Base-by-base conservation (phyloP, 345 rosid genomes). In the Durio zibethinus region DNA sequence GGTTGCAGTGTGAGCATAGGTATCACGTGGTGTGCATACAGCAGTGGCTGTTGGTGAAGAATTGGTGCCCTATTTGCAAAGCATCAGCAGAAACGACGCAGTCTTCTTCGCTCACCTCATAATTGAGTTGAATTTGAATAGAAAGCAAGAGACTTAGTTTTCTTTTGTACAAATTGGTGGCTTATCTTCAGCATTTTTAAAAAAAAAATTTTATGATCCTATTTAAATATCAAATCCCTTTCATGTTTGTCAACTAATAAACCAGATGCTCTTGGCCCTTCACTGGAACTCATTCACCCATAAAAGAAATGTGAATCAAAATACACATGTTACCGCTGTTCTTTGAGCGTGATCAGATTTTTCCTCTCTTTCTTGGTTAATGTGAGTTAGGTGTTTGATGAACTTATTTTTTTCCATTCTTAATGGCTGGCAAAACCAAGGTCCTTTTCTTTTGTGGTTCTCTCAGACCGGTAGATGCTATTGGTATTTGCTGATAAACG, bases 1-100 rank as follows among this genome's bases (percentile, higher is more conserved):
- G 85, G 80, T 83, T 97, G 83, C 86, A 79, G 15, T 97, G 99
- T 74, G 88, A 88, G 85, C 99, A 97, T 71, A 69, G 45, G 75
- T 94, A 90, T 82, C 97, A 97, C 60, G 12, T 83, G 54, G 80
- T 74, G 23, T 97, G 98, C 84, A 77, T 89, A 85, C 89, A 85
- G 33, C 90, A 88, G 82, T 97, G 99, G 99, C 86, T 92, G 82
- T 84, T 89, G 84, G 81, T 92, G 76, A 97, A 94, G 89, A 97
- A 90, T 45, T 92, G 99, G 98, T 92, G 99, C 79, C 97, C 99
- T 21, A 82, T 94, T 79, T 97, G 98, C 88, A 97, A 88, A 86
- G 83, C 90, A 40, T 73, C 89, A 16, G 97, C 90, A 29, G 89
- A 87, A 53, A 60, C 86, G 65, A 81, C 88, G 0, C 31, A 62